Base-by-base conservation (phyloP, 2,329 filamentous ascomycete genomes). In the Pezicula rhizophila region DNA sequence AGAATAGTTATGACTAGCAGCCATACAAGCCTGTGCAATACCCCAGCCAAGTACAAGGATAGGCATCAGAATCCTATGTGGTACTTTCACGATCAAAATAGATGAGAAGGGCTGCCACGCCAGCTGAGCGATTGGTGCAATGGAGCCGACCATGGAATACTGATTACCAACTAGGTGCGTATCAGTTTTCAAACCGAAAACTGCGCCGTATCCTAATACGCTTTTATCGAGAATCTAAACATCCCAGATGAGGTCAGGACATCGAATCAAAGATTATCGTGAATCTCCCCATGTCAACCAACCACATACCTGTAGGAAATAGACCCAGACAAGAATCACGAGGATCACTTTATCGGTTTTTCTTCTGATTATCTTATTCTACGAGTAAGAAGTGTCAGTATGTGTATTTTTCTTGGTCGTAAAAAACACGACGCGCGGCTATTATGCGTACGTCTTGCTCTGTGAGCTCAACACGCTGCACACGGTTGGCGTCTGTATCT, bases 311-410 rank as follows among this genome's bases (percentile, higher is more conserved):
- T 79, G 76, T 11, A 80, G 67, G 57, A 80, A 79, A 60, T 79
- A 79, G n/a, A 79, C 74, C 76, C 76, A 79, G 42, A 77, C 60
- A 1, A 80, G 69, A 43, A 80, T 72, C 3, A 61, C 58, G 1
- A 85, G 69, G 47, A 86, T 80, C 25, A 72, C 70, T 43, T 70
- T 72, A 59, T 85, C 82, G 1, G 80, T 84, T 64, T 84, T 83
- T 38, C 71, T 72, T 23, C 76, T 71, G 52, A 85, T 83, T 8
- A 75, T 73, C 54, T 70, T 74, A 63, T 75, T 77, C 72, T 74
- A n/a, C 34, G 2, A 20, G 8, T 18, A 28, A 18, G 8, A n/a
- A 20, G 28, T 41, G 31, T 50, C 15, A 55, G 44, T 10, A 28
- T 23, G 26, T 28, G 31, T 11, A 31, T 20, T n/a, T 7, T 23